Conservation (phyloP, 805 yeast genomes). For the Starmerella sirachaensis region DNA sequence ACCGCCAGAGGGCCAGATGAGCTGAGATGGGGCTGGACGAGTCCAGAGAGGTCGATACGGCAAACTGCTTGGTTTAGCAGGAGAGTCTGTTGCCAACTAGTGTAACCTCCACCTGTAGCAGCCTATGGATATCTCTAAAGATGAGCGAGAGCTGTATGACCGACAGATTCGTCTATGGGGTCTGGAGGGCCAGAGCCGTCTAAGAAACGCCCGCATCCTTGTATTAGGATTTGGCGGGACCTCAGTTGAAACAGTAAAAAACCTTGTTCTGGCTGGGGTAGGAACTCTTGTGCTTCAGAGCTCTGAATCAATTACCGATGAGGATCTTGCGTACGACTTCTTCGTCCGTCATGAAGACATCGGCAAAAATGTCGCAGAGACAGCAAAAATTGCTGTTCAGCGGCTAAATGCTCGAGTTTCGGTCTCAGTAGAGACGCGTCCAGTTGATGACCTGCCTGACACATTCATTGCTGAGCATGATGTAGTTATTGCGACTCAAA, state of each 20-base stretch:
- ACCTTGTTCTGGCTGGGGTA: constrained; percentile 61
- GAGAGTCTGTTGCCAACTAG: no score
- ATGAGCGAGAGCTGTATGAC: constrained; percentile 48
- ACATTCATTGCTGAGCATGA: constrained; percentile 46
- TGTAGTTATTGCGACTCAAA: constrained; percentile 65
- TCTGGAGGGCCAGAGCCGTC: constrained; percentile 68
- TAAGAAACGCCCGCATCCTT: constrained; percentile 60
- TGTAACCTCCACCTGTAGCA: no score
- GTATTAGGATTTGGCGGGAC: constrained; percentile 63
- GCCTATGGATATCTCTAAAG: constrained; percentile 18
- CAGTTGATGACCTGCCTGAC: constrained; percentile 23
- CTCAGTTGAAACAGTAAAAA: constrained; percentile 67
- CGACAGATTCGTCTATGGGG: constrained; percentile 96
- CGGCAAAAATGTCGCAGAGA: constrained; percentile 34
- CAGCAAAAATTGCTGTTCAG: constrained; percentile 43
- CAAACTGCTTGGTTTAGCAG: no score
- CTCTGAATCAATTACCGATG: constrained; percentile 29
- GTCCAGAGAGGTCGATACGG: no score
- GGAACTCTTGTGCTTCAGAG: constrained; percentile 56
- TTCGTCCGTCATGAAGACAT: constrained; percentile 39
- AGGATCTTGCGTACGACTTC: constrained; percentile 49
- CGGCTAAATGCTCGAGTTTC: constrained; percentile 74
- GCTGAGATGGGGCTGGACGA: no score
- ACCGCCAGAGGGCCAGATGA: no score
- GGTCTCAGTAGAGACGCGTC: constrained; percentile 34